Conservation (phyloP, 2,329 filamentous ascomycete species). For the Stromatinia cepivora region DNA sequence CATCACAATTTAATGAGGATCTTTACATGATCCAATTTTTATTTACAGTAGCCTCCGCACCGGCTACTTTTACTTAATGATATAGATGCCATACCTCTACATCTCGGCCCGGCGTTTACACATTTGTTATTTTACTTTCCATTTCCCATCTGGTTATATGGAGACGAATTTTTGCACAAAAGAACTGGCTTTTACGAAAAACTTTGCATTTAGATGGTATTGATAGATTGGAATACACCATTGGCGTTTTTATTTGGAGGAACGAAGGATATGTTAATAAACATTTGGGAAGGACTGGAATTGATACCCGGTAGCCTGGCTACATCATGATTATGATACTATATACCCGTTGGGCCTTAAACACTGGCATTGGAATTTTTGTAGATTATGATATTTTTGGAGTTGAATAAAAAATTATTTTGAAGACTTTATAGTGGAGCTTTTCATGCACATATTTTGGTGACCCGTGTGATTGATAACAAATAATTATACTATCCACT, state of each 20-base stretch:
- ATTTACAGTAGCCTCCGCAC: no score
- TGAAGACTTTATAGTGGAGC: neutral
- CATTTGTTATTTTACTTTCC: no score
- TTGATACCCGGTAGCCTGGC: neutral
- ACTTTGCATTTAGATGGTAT: no score
- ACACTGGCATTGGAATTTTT: neutral
- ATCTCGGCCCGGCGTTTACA: no score
- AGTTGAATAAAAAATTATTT: neutral
- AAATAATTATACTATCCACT: neutral
- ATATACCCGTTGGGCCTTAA: neutral
- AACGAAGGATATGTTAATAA: neutral
- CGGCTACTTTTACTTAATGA: no score
- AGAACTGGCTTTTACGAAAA: neutral
- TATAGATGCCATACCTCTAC: no score
- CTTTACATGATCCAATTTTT: no score
- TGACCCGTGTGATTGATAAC: neutral
- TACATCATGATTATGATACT: neutral
- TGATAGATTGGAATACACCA: neutral
- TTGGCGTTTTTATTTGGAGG: neutral
- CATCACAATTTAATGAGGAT: no score
- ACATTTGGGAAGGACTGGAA: neutral
- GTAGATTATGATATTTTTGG: neutral
- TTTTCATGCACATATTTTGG: neutral
- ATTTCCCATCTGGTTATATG: no score
- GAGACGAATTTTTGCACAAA: no score